A percentile compares a stretch with the other conserved stretches of the same genome.
phyloP scores from a whole-genome alignment of 2,329 filamentous ascomycete genomes.

The Colletotrichum plurivorum region DNA sequence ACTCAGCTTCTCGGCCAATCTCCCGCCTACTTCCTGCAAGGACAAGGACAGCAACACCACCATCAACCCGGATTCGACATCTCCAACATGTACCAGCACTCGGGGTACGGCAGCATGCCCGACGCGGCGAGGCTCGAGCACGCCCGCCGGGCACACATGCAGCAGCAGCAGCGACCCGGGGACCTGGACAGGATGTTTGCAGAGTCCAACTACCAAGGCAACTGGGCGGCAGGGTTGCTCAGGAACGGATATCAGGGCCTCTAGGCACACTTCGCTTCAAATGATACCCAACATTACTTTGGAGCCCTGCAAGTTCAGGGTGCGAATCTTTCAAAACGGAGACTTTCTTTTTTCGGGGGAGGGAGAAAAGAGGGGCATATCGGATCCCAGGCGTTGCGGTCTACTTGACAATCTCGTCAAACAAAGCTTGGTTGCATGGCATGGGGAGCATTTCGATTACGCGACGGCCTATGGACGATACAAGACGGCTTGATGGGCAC shows the following conservation, averaged over 20 bases:
- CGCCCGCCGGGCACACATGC: constrained; percentile 39
- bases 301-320: constrained; percentile 39
- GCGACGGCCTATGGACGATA: neutral
- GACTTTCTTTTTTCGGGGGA: neutral
- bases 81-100: constrained; percentile 39
- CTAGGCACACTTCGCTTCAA: constrained; percentile 38
- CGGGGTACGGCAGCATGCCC: constrained; percentile 36
- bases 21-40: constrained; percentile 78
- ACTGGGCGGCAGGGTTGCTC: constrained; percentile 41
- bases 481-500: constrained; percentile 2
- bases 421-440: constrained; percentile 9
- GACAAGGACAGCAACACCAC: constrained; percentile 49
- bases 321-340: constrained; percentile 22
- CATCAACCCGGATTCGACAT: constrained; percentile 38
- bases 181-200: constrained; percentile 41
- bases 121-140: constrained; percentile 40
- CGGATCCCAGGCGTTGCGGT: constrained; percentile 31
- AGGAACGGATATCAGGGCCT: constrained; percentile 40
- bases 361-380: constrained; percentile 9
- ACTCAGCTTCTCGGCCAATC: constrained; percentile 80
- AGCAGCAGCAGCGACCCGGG: constrained; percentile 32
- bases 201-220: constrained; percentile 40
- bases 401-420: constrained; percentile 17
- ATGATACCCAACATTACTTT: constrained; percentile 41
- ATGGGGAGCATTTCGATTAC: constrained; percentile 8